Base-by-base conservation (phyloP, 371 early-diverging fungal species). In the Apophysomyces variabilis region DNA sequence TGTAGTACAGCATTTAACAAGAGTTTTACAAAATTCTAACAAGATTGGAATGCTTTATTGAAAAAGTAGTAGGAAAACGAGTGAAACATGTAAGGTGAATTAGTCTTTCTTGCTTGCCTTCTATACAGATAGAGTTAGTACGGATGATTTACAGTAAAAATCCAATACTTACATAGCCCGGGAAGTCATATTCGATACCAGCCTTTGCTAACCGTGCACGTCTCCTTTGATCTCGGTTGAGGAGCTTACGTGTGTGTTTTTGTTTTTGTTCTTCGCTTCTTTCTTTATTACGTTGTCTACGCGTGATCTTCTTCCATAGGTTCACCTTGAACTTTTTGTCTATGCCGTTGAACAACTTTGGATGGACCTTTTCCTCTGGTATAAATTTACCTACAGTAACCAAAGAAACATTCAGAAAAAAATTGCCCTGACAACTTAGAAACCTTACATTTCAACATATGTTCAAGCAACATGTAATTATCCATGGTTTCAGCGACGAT, bases 401-500 rank as follows among this genome's bases (percentile, higher is more conserved):
- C 2, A 38, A 14, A 7, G 12, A 45, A 39, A 41, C 21, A 4
- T 26, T 26, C 32, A 26, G 3, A 26, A 26, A 44, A 39, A 38
- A 45, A 8, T 36, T 57, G 41, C 3, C n/a, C 16, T 50, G 18
- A 57, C 38, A 12, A 9, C 44, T 62, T 37, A n/a, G 4, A 35
- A 14, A 54, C 62, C 81, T 83, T 81, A 86, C 96, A 96, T 79
- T 92, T 87, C 43, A 98, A 80, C 57, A 95, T 65, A 56, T 89
- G 92, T 60, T 88, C 90, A 68, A 86, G 90, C 69, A 98, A 72
- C 63, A 97, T 76, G 73, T 98, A 97, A 85, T 95, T 96, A 82
- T 98, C 66, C 98, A 98, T 97, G 7, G 98, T 97, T 43, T 95
- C 93, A 5, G 93, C 94, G 5, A 94, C 98, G 63, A 96, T 94